Percentiles rank a stretch among this genome's conserved stretches.
These are phyloP conservation scores for Nitzschia sp. DNA, from an alignment of 108 stramenopile species.

Conservation along the genomic window DNA sequence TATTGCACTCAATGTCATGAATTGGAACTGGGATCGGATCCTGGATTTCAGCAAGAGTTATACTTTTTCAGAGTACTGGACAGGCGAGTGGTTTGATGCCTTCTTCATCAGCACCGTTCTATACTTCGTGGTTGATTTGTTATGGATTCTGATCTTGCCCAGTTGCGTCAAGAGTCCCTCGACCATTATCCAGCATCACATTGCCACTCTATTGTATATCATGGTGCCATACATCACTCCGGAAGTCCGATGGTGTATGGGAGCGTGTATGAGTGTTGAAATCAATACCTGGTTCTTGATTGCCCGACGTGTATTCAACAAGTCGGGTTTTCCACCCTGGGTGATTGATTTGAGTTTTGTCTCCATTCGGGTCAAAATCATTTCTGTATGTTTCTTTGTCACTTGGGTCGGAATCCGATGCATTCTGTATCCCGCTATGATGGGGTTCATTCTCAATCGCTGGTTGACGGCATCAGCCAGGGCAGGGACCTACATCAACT, in stretches of 20 bases:
- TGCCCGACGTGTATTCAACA: slow-evolving; percentile 87
- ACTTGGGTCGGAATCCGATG: slow-evolving; percentile 77
- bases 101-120: slow-evolving; percentile 57
- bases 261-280: slow-evolving; percentile 81
- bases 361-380: slow-evolving; percentile 78
- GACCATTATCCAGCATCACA: slow-evolving; percentile 81
- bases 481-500: slow-evolving; percentile 38
- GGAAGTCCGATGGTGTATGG: slow-evolving; percentile 80
- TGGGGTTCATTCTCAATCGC: slow-evolving; percentile 41
- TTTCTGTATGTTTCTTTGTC: slow-evolving; percentile 69
- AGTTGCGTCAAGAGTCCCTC: slow-evolving; percentile 65
- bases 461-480: slow-evolving; percentile 33
- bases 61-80: slow-evolving; percentile 65
- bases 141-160: slow-evolving; percentile 68
- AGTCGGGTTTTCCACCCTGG: slow-evolving; percentile 82
- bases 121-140: slow-evolving; percentile 72
- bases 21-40: slow-evolving; percentile 83
- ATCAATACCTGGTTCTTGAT: slow-evolving; percentile 91
- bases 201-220: slow-evolving; percentile 76
- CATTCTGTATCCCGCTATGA: slow-evolving; percentile 55
- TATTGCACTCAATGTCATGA: slow-evolving; percentile 75
- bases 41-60: slow-evolving; percentile 35
- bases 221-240: slow-evolving; percentile 54
- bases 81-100: slow-evolving; percentile 72
- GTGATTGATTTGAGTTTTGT: slow-evolving; percentile 69